Conservation (phyloP, 176 grass and related monocot species). For the Phoenix dactylifera region DNA sequence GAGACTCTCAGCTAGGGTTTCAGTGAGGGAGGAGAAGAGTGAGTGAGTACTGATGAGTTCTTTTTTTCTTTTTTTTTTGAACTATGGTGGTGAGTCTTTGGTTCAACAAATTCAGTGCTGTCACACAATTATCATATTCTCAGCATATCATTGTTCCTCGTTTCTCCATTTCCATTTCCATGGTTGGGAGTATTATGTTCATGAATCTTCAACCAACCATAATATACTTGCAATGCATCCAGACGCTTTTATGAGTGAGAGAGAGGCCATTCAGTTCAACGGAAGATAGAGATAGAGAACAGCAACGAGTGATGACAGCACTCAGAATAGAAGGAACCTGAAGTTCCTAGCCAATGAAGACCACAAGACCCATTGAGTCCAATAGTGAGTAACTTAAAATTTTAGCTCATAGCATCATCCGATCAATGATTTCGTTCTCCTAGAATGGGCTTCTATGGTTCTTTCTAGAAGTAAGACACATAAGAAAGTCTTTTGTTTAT, state of each 20-base stretch:
- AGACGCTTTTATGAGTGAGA: too few relatives aligned
- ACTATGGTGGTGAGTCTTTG: conserved; percentile 1
- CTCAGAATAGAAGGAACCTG: neutral
- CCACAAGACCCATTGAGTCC: conserved; percentile 7
- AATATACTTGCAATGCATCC: too few relatives aligned
- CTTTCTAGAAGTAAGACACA: too few relatives aligned
- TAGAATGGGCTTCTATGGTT: conserved; percentile 10
- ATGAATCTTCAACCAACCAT: too few relatives aligned
- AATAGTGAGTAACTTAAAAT: conserved; percentile 13
- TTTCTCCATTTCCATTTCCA: too few relatives aligned
- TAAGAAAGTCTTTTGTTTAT: too few relatives aligned
- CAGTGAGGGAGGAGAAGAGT: neutral
- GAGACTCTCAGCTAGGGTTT: conserved; percentile 6
- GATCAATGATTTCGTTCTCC: conserved; percentile 32
- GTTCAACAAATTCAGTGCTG: neutral
- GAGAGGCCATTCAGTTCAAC: too few relatives aligned
- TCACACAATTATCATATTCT: neutral
- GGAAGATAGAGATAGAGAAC: too few relatives aligned
- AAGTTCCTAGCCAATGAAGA: neutral
- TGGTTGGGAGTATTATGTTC: too few relatives aligned
- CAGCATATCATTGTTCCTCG: too few relatives aligned
- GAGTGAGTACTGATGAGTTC: neutral
- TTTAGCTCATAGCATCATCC: conserved; percentile 16
- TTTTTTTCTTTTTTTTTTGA: neutral
- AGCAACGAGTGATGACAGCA: too few relatives aligned